Evolutionary conservation across 2,329 filamentous ascomycete genomes (phyloP), one percentile per base, ranked within the genome.

Genomic region (Fusarium sp.): DNA sequence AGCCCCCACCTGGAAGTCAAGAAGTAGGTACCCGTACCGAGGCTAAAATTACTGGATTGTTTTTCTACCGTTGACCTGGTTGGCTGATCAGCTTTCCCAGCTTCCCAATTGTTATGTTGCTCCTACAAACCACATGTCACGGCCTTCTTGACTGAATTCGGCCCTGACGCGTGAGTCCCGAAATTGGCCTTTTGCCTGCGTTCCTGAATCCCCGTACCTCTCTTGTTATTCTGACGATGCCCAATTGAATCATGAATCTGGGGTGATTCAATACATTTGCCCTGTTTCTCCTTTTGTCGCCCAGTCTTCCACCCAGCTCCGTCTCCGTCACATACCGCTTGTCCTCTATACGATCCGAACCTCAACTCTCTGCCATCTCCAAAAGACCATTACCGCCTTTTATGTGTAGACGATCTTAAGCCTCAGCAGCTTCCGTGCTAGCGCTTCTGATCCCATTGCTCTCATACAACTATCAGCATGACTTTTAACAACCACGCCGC

Each of bases 401-500:
- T 49, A 70, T 69, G 68, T 75, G 52, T 37, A 57, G 57, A 52
- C 56, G 53, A 64, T 52, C 53, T 49, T 70, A 42, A 54, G 42
- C 46, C 32, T 52, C 60, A 33, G 60, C 32, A 50, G 62, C 52
- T 59, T 52, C n/a, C 25, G 25, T 49, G 30, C 49, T 43, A 46
- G 60, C 32, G n/a, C 56, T 52, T 16, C 60, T 62, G 64, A 60
- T 58, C 52, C 66, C 46, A 49, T 57, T 42, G 25, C 47, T 52
- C 42, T 46, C 28, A 38, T 54, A 50, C 57, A 56, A 32, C 57
- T 65, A 61, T 54, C 69, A 72, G 72, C 76, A 87, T 87, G 86
- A 82, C 86, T 64, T 83, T 84, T 77, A 82, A 82, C 77, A 82
- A 83, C 77, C 82, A 83, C 73, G 80, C 82, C 70, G 82, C 84